Conservation (phyloP, 495 filamentous ascomycete genomes). For the Penicillium arizonense region DNA sequence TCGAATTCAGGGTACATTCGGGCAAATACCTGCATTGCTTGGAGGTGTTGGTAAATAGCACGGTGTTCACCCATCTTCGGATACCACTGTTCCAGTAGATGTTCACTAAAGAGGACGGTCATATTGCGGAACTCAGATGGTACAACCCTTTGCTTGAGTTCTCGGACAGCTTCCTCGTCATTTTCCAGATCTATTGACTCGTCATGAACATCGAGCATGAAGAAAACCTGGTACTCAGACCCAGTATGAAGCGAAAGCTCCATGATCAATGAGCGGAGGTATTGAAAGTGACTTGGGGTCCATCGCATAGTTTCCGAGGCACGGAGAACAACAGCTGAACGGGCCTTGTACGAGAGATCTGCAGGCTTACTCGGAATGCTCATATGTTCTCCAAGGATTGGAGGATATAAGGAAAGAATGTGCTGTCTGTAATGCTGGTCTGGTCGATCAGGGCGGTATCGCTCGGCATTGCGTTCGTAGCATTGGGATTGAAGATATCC, state of each 20-base stretch:
- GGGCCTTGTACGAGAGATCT: slow-evolving; percentile 11
- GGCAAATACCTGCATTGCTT: slow-evolving; percentile 51
- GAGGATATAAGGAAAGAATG: background rate
- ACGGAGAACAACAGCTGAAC: slow-evolving; percentile 67
- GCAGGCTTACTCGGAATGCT: background rate
- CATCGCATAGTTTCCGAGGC: slow-evolving; percentile 64
- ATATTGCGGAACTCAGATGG: slow-evolving; percentile 66
- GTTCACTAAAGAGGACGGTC: slow-evolving; percentile 63
- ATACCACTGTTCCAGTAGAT: slow-evolving; percentile 56
- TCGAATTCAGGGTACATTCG: slow-evolving; percentile 67
- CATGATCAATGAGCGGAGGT: slow-evolving; percentile 68
- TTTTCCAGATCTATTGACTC: slow-evolving; percentile 51
- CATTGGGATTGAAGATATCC: slow-evolving; percentile 1
- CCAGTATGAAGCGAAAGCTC: slow-evolving; percentile 72
- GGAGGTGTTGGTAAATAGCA: slow-evolving; percentile 19
- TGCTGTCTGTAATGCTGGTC: slow-evolving; percentile 1
- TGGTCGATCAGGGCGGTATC: background rate
- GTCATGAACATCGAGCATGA: slow-evolving; percentile 70
- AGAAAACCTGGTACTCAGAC: slow-evolving; percentile 70
- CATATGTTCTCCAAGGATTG: background rate
- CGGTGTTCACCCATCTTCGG: slow-evolving; percentile 38
- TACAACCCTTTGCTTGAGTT: slow-evolving; percentile 48
- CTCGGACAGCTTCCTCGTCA: slow-evolving; percentile 48
- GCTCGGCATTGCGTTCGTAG: slow-evolving; percentile 2
- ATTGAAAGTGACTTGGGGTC: slow-evolving; percentile 63